Conservation (phyloP, 2,329 filamentous ascomycete species). For the Penicillium vulpinum region DNA sequence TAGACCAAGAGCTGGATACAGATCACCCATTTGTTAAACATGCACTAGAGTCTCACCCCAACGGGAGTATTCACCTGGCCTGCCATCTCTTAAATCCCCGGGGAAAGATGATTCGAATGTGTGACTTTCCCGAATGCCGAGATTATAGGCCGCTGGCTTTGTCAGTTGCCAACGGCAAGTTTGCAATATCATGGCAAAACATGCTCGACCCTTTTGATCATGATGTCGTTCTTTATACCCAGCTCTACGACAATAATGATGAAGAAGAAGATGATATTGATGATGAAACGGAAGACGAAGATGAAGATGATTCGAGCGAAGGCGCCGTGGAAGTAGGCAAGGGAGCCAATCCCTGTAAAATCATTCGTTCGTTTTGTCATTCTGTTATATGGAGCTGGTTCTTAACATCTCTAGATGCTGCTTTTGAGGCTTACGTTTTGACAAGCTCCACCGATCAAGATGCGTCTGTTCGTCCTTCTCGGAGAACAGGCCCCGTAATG, state of each 20-base stretch:
- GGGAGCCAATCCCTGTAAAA: background rate
- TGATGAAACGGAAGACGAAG: background rate
- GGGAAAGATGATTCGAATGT: slow-evolving; percentile 22
- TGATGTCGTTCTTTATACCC: slow-evolving; percentile 34
- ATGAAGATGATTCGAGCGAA: background rate
- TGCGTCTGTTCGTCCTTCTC: background rate
- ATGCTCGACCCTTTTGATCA: slow-evolving; percentile 17
- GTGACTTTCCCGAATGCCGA: slow-evolving; percentile 30
- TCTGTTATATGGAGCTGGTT: background rate
- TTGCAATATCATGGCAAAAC: slow-evolving; percentile 43
- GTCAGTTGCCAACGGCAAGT: slow-evolving; percentile 23
- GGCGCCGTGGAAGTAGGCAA: background rate
- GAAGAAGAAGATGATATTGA: slow-evolving; percentile 1
- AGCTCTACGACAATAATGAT: background rate
- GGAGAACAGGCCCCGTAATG: slow-evolving; percentile 27
- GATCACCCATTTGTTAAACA: slow-evolving; percentile 37
- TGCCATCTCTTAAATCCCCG: slow-evolving; percentile 25
- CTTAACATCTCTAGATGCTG: slow-evolving; percentile 19
- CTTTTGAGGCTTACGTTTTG: slow-evolving; percentile 21
- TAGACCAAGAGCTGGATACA: slow-evolving; percentile 20
- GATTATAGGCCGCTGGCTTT: slow-evolving; percentile 35
- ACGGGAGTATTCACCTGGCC: slow-evolving; percentile 30
- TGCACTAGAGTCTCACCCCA: slow-evolving; percentile 25
- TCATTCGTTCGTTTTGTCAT: slow-evolving; percentile 22
- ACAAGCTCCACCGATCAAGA: slow-evolving; percentile 13